phyloP scores from a whole-genome alignment of 2,329 filamentous ascomycete genomes.

The Botrytis cinerea region DNA sequence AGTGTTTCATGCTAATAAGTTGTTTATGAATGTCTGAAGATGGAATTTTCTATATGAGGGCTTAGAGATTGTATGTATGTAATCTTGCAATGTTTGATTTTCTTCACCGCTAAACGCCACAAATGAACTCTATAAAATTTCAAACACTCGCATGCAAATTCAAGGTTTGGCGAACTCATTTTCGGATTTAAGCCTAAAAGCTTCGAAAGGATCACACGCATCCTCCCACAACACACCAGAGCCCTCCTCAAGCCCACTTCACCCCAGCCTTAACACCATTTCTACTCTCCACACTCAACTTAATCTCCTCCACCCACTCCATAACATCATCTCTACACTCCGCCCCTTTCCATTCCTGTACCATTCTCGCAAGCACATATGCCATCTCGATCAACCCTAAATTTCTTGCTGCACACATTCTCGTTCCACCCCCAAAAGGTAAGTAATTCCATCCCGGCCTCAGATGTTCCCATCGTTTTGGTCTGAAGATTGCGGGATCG shows the following conservation, averaged over 20 bases:
- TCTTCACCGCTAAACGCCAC: background rate
- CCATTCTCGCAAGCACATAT: constrained; percentile 20
- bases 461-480: constrained; percentile 45
- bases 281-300: background rate
- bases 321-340: background rate
- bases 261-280: background rate
- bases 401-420: constrained; percentile 63
- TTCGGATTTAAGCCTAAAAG: background rate
- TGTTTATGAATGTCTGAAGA: background rate
- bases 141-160: background rate
- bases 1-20: background rate
- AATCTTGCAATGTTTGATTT: background rate
- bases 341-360: constrained; percentile 45
- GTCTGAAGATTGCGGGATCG: constrained; percentile 43
- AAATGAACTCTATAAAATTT: background rate
- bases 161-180: background rate
- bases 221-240: background rate
- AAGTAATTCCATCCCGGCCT: constrained; percentile 52
- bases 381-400: constrained; percentile 19
- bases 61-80: background rate
- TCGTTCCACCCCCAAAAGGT: constrained; percentile 69
- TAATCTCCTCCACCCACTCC: constrained; percentile 16
- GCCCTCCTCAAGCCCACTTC: background rate
- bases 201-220: background rate
- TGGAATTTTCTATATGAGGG: background rate